Conservation (phyloP, 2,329 filamentous ascomycete genomes). For the Aspergillus pseudoglaucus region DNA sequence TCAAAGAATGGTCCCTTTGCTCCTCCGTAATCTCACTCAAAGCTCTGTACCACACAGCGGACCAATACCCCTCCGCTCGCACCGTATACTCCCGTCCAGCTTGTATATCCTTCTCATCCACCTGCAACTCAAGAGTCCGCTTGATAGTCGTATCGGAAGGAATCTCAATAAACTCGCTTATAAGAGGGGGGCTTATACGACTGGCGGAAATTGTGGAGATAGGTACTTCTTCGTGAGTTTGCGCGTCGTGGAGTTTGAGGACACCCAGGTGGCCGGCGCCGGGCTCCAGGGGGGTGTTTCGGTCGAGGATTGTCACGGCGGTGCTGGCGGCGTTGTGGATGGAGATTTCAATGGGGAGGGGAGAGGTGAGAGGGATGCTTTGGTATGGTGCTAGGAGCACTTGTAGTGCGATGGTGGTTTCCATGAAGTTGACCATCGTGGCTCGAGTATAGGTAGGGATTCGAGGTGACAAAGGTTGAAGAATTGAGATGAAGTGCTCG, state of each 20-base stretch:
- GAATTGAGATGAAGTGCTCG: no score
- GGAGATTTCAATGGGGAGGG: conserved; percentile 15
- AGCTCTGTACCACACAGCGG: conserved; percentile 25
- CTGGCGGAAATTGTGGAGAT: conserved; percentile 28
- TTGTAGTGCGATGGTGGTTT: conserved; percentile 6
- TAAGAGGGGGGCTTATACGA: conserved; percentile 24
- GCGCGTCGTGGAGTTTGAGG: conserved; percentile 22
- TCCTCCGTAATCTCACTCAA: conserved; percentile 16
- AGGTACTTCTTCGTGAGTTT: conserved; percentile 13
- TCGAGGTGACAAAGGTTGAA: no score
- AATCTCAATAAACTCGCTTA: conserved; percentile 27
- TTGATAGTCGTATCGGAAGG: conserved; percentile 16
- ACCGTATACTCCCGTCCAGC: conserved; percentile 28
- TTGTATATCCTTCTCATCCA: conserved; percentile 12
- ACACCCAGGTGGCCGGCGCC: conserved; percentile 24
- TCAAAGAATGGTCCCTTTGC: conserved; percentile 15
- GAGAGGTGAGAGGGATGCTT: conserved; percentile 7
- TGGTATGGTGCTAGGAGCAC: conserved; percentile 12
- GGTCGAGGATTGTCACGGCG: conserved; percentile 29
- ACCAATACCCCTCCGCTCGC: conserved; percentile 29
- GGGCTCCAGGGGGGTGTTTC: conserved; percentile 32
- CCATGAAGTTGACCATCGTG: no score
- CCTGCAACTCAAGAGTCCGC: conserved; percentile 18
- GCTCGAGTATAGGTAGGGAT: no score
- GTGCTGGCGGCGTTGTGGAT: conserved; percentile 21